These are phyloP conservation scores for Gracilaria vermiculophylla DNA, from an alignment of 23 red algal genomes.

Conservation along the genomic window DNA sequence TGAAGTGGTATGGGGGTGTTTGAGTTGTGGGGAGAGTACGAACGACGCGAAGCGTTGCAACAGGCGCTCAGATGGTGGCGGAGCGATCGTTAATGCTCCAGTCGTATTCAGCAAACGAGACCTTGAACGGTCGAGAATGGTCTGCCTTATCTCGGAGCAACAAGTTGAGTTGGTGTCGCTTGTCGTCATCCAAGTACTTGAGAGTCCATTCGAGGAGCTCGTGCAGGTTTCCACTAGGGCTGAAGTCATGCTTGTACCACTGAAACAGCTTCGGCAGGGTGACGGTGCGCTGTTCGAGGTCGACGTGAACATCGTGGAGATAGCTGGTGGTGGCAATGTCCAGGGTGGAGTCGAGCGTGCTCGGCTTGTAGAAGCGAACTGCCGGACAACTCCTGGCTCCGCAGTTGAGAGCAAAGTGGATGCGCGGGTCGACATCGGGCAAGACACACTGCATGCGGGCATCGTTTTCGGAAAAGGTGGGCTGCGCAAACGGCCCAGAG, in stretches of 20 bases:
- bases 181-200: constrained; percentile 10
- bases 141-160: constrained; percentile 28
- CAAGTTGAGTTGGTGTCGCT: neutral
- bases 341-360: constrained; percentile 60
- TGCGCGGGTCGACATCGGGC: constrained; percentile 58
- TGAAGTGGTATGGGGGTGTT: no score
- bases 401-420: constrained; percentile 95
- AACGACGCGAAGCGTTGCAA: no score
- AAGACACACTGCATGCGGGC: constrained; percentile 33
- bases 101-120: constrained; percentile 60
- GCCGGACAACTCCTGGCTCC: constrained; percentile 83
- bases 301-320: constrained; percentile 55
- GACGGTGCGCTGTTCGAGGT: neutral
- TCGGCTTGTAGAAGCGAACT: constrained; percentile 75
- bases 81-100: constrained; percentile 67
- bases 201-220: constrained; percentile 64
- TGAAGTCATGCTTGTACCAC: constrained; percentile 85
- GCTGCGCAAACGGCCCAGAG: constrained; percentile 67
- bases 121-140: neutral
- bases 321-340: constrained; percentile 55
- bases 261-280: constrained; percentile 79
- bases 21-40: no score
- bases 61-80: neutral
- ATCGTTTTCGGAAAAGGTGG: constrained; percentile 53
- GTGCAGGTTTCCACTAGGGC: neutral